Conservation (phyloP, 2,329 filamentous ascomycete species). For the Pseudogymnoascus sp. region DNA sequence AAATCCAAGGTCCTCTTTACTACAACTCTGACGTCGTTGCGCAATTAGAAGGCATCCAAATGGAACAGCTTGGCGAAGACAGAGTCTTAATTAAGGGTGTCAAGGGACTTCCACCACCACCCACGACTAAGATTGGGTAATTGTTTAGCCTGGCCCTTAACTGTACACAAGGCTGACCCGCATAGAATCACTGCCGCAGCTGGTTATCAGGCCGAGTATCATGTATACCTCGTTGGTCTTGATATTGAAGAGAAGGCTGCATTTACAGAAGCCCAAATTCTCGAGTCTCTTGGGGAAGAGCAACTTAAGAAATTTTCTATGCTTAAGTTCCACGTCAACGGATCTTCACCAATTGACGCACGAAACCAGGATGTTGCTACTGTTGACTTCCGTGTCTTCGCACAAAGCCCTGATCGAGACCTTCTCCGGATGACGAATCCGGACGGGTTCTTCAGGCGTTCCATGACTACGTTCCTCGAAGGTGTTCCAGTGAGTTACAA, state of each 20-base stretch:
- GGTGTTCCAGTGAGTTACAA: slow-evolving; percentile 32
- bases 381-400: slow-evolving; percentile 41
- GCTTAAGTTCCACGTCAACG: slow-evolving; percentile 33
- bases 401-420: slow-evolving; percentile 37
- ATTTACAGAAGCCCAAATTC: slow-evolving; percentile 37
- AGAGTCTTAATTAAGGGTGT: slow-evolving; percentile 24
- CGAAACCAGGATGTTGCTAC: slow-evolving; percentile 42
- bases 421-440: background rate
- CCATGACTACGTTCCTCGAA: slow-evolving; percentile 31
- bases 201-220: slow-evolving; percentile 40
- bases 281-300: slow-evolving; percentile 28
- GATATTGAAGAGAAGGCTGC: slow-evolving; percentile 38
- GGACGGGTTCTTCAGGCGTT: background rate
- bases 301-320: slow-evolving; percentile 27
- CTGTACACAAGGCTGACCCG: background rate
- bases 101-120: slow-evolving; percentile 29
- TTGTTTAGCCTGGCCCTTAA: background rate
- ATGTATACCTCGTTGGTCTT: slow-evolving; percentile 38
- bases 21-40: slow-evolving; percentile 31
- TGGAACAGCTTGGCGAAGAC: slow-evolving; percentile 37
- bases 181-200: slow-evolving; percentile 35
- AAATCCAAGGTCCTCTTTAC: slow-evolving; percentile 34
- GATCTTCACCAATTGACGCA: slow-evolving; percentile 33
- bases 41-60: slow-evolving; percentile 28
- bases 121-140: slow-evolving; percentile 34